Base-by-base conservation (phyloP, 164 flowering plant genomes). In the Hamamelis virginiana region DNA sequence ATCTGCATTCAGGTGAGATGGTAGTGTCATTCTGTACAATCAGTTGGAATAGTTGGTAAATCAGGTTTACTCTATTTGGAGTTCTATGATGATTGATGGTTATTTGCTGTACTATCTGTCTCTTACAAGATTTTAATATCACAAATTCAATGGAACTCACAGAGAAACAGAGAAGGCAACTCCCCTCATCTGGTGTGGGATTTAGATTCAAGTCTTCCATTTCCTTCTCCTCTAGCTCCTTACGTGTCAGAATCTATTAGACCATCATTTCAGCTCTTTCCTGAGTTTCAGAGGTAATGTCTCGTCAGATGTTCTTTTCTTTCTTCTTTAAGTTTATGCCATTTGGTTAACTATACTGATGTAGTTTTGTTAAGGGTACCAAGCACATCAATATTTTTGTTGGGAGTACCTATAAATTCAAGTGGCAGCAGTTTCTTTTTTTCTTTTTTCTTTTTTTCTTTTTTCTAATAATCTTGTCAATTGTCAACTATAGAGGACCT, bases 1-100 rank as follows among this genome's bases (percentile, higher is more conserved):
- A 80, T 94, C 56, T 94, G 98, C 75, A 65, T 94, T 69, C 96
- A 94, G 94, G 98, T 92, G 72, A 77, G 58, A 64, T 58, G 19
- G n/a, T n/a, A 33, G 41, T 33, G 41, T 2, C 56, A 58, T 65
- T 21, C 9, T 18, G 5, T 13, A 44, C 18, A 19, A 59, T 6
- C 19, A 26, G 8, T 59, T 26, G 10, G 21, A 16, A 59, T 5
- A 12, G 12, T 22, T 23, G 59, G 27, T n/a, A 9, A 21, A 21
- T 23, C 27, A 3, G 63, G 19, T 60, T 60, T 60, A 28, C 1
- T 28, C 2, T 33, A 33, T 33, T 33, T 33, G 41, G 41, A 33
- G 41, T 33, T 2, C 2, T 33, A 33, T 33, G 41, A 33, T 33
- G 41, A 6, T 33, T 33, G 41, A 33, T 33, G 15, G 44, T 55